phyloP scores from a whole-genome alignment of 2,329 filamentous ascomycete species.

The Fonsecaea monophora region DNA sequence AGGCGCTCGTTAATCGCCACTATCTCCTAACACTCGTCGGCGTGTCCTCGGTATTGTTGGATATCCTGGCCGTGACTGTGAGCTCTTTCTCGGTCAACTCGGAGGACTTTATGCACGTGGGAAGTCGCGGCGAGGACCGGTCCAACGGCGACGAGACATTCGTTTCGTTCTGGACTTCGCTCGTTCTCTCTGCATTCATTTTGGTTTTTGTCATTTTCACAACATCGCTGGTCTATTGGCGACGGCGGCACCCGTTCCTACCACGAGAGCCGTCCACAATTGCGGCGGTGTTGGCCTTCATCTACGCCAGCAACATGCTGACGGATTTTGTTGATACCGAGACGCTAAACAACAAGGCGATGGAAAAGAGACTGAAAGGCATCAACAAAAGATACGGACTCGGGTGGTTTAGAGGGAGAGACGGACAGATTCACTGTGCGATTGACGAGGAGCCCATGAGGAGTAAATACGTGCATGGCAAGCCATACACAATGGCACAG shows the following conservation, averaged over 20 bases:
- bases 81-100: slow-evolving; percentile 56
- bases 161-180: slow-evolving; percentile 70
- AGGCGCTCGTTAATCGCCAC: slow-evolving; percentile 53
- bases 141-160: slow-evolving; percentile 53
- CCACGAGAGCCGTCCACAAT: slow-evolving; percentile 81
- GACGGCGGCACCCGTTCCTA: slow-evolving; percentile 72
- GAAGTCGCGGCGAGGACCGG: slow-evolving; percentile 30
- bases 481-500: slow-evolving; percentile 43
- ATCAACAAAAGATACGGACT: slow-evolving; percentile 74
- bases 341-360: slow-evolving; percentile 65
- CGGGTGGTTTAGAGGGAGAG: slow-evolving; percentile 77
- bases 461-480: slow-evolving; percentile 69
- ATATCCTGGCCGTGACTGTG: slow-evolving; percentile 57
- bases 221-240: slow-evolving; percentile 65
- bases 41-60: slow-evolving; percentile 53
- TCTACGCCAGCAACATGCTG: slow-evolving; percentile 81
- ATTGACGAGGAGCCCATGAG: slow-evolving; percentile 77
- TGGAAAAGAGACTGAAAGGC: slow-evolving; percentile 66
- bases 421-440: slow-evolving; percentile 76
- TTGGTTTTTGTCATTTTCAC: slow-evolving; percentile 69
- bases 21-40: slow-evolving; percentile 56
- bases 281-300: slow-evolving; percentile 75
- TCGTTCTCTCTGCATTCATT: slow-evolving; percentile 67
- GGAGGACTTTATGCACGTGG: slow-evolving; percentile 45
- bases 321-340: slow-evolving; percentile 75